Evolutionary conservation across 148 eudicot species (phyloP), one percentile per base, ranked within the genome.

Genomic region (Simmondsia chinensis): DNA sequence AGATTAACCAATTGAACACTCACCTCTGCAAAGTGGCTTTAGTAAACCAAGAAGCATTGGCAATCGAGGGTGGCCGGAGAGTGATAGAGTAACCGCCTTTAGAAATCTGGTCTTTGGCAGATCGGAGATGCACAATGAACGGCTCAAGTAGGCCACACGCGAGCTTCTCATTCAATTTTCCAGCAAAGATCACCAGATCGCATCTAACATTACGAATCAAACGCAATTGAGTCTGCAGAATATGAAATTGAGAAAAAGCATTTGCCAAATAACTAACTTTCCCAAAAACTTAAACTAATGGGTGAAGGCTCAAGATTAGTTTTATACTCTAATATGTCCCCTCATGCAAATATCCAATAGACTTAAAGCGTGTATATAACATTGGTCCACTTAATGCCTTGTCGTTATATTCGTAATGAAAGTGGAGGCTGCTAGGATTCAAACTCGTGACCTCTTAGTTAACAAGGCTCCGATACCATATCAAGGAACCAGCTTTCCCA

Each of bases 11-110:
- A 50, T 17, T 1, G 18, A 52, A 27, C 16, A 6, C 20, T 20
- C 28, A 83, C 95, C 95, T 78, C 22, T 72, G 78, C 9, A 85
- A 50, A 49, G 83, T 81, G 37, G 63, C 75, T 68, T 85, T 85
- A 46, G 91, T 81, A 33, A 85, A 85, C 95, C 95, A 85, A 22
- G 68, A 44, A 42, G 74, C 48, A 59, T 56, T 42, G 22, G 31
- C 46, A 20, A 66, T 23, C 24, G 62, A 28, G 1, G 76, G 46
- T 0, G 94, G 78, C 5, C 63, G 70, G 17, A 85, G 91, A 14
- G 76, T 81, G 31, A 85, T 43, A 0, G 95, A 85, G 38, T 85
- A 85, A 52, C 91, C 91, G 11, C 95, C 95, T 81, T 73, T 81
- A 0, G 71, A 66, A 68, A 81, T 69, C 73, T 81, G 87, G 65